Evolutionary conservation across 768 basidiomycete species (phyloP).

Genomic region (Hypsizygus marmoreus): DNA sequence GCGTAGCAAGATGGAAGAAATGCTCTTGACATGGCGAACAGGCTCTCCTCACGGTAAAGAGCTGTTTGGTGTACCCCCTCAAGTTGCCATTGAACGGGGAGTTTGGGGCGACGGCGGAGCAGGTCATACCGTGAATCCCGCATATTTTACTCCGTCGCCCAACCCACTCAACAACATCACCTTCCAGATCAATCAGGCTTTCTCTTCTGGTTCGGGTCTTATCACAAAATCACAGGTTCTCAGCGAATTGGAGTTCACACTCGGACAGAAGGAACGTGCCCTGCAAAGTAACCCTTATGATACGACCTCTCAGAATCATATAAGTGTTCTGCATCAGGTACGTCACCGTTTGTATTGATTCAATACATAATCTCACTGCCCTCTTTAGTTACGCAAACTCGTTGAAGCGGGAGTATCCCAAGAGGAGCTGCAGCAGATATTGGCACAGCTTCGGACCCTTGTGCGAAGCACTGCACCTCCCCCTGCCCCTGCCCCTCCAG

Average conservation of each 20-base stretch:
- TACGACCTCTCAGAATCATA: conserved; percentile 62
- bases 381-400: conserved; percentile 60
- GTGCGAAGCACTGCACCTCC: conserved; percentile 46
- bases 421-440: conserved; percentile 76
- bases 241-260: conserved; percentile 78
- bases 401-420: conserved; percentile 82
- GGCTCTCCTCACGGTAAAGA: conserved; percentile 80
- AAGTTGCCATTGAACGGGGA: conserved; percentile 81
- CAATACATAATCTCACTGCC: conserved; percentile 3
- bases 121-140: conserved; percentile 43
- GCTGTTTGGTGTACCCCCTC: conserved; percentile 81
- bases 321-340: conserved; percentile 82
- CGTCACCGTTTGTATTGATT: conserved; percentile 22
- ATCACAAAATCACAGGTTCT: conserved; percentile 80
- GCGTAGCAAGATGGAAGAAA: conserved; percentile 95
- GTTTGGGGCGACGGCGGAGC: conserved; percentile 69
- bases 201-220: conserved; percentile 42
- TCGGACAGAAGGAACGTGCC: conserved; percentile 78
- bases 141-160: conserved; percentile 6
- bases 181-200: conserved; percentile 28
- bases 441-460: conserved; percentile 66
- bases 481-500: conserved; percentile 24
- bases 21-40: conserved; percentile 93
- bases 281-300: conserved; percentile 78
- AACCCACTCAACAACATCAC: conserved; percentile 7